Conservation (phyloP, 805 yeast species). For the Lipomyces orientalis region DNA sequence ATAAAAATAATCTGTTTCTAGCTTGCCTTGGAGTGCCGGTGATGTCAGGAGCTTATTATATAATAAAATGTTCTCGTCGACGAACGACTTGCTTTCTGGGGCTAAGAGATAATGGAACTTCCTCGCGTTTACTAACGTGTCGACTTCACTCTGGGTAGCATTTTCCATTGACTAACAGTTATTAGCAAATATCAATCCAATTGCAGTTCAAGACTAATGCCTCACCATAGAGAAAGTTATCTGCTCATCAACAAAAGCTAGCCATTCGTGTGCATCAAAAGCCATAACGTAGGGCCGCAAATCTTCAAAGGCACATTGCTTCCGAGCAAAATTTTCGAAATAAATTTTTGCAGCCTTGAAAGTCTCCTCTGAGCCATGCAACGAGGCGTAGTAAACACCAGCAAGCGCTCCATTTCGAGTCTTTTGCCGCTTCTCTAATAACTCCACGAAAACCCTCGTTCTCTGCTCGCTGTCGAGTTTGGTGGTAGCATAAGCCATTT, state of each 20-base stretch:
- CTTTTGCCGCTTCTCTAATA: conserved; percentile 45
- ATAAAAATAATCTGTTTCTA: conserved; percentile 70
- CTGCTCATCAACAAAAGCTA: conserved; percentile 29
- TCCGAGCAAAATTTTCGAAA: conserved; percentile 55
- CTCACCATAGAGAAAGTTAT: background rate
- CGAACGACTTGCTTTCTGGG: conserved; percentile 37
- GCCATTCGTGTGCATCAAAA: conserved; percentile 41
- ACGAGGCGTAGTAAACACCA: conserved; percentile 53
- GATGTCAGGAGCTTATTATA: conserved; percentile 50
- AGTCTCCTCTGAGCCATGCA: conserved; percentile 13
- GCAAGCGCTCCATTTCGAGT: conserved; percentile 67
- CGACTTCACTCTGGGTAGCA: conserved; percentile 26
- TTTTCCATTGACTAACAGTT: background rate
- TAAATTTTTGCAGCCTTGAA: conserved; percentile 47
- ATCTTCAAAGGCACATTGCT: conserved; percentile 71
- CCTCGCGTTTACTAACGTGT: conserved; percentile 49
- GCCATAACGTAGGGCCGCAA: conserved; percentile 48
- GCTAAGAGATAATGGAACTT: conserved; percentile 55
- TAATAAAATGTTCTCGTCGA: conserved; percentile 47
- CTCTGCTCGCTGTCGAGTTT: conserved; percentile 43
- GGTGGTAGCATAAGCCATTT: conserved; percentile 54
- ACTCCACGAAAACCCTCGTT: conserved; percentile 45
- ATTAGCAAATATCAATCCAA: background rate
- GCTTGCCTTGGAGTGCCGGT: conserved; percentile 49
- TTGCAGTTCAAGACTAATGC: background rate